phyloP scores from a whole-genome alignment of 2,329 filamentous ascomycete genomes.

The Ophiocordyceps camponoti-saundersi region DNA sequence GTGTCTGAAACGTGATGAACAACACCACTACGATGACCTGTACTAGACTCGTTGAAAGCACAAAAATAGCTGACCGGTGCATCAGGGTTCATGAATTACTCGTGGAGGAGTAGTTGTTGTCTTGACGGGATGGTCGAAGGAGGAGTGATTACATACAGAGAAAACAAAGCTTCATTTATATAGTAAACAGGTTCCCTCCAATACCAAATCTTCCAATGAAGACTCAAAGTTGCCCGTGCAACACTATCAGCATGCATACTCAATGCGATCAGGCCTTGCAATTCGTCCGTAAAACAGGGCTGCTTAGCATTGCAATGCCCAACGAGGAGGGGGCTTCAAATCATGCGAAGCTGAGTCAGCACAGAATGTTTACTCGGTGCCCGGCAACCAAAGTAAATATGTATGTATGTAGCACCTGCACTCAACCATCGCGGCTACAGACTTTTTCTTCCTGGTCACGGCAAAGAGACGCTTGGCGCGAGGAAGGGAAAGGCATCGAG shows the following conservation, averaged over 20 bases:
- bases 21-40: neutral
- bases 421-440: no score
- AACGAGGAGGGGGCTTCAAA: neutral
- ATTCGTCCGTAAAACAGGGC: neutral
- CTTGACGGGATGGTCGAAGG: no score
- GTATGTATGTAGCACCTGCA: no score
- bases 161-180: no score
- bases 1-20: constrained; percentile 27
- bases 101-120: neutral
- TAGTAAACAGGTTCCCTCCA: no score
- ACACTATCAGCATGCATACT: neutral
- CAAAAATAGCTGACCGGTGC: neutral
- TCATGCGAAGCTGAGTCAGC: neutral
- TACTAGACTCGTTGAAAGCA: neutral
- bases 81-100: neutral
- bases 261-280: neutral
- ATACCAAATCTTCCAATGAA: no score
- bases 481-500: neutral
- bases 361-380: neutral
- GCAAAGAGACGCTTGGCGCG: neutral
- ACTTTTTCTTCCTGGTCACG: neutral
- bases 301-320: neutral
- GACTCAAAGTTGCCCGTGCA: constrained; percentile 1
- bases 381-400: neutral
- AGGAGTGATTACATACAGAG: no score